Percentiles rank a stretch among this genome's conserved stretches.
phyloP scores from a whole-genome alignment of 768 basidiomycete species.

The Plicaturopsis crispa region DNA sequence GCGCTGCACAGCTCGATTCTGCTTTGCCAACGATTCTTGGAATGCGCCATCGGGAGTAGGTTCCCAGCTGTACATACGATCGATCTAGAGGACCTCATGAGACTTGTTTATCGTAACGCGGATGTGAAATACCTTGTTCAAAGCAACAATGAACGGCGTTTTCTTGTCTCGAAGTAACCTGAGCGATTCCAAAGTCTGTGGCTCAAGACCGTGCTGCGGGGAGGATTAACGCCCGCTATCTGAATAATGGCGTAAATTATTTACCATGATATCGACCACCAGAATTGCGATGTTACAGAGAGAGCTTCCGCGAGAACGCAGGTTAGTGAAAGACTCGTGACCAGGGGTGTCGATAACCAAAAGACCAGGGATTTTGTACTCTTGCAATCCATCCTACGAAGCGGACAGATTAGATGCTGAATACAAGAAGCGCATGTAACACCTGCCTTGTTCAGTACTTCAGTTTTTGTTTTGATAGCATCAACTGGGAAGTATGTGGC shows the following conservation, averaged over 20 bases:
- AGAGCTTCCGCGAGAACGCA: constrained; percentile 92
- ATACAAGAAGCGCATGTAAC: too few species aligned
- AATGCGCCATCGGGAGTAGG: constrained; percentile 88
- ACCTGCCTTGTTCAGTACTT: constrained; percentile 80
- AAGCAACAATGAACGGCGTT: constrained; percentile 97
- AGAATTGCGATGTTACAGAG: constrained; percentile 98
- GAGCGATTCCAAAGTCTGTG: constrained; percentile 95
- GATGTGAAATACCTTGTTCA: constrained; percentile 71
- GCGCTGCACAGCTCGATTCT: constrained; percentile 69
- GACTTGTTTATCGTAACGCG: neutral
- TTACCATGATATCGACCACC: constrained; percentile 95
- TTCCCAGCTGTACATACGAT: constrained; percentile 95
- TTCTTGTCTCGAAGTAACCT: constrained; percentile 86
- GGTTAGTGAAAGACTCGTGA: constrained; percentile 97
- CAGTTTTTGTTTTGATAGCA: constrained; percentile 89
- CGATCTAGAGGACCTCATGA: constrained; percentile 51
- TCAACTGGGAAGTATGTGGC: constrained; percentile 98
- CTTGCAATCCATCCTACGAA: constrained; percentile 63
- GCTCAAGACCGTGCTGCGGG: constrained; percentile 86
- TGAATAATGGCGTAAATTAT: constrained; percentile 9
- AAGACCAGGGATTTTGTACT: constrained; percentile 96
- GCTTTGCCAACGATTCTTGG: constrained; percentile 83
- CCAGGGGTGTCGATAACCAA: constrained; percentile 97
- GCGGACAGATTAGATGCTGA: neutral
- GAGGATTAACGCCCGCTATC: neutral